These are phyloP conservation scores for Cryptococcus sp. DNA, from an alignment of 1,284 basidiomycete species.

Conservation along the genomic window DNA sequence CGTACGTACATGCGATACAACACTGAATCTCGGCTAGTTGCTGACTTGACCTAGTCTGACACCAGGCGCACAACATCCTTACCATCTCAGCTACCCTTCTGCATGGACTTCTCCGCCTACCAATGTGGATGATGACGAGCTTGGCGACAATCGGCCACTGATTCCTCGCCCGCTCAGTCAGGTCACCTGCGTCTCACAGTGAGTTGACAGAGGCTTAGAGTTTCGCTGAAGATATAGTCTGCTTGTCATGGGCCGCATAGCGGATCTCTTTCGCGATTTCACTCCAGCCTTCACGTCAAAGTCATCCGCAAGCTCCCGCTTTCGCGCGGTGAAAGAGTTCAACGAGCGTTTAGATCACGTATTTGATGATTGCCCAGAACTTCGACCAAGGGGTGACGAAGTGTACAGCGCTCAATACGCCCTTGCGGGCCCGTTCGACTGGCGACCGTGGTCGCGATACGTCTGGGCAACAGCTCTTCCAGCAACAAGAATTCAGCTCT, in stretches of 20 bases:
- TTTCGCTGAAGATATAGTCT: conserved; percentile 5
- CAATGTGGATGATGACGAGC: conserved; percentile 14
- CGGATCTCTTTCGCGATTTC: conserved; percentile 14
- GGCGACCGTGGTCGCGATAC: conserved; percentile 11
- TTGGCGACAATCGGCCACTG: conserved; percentile 7
- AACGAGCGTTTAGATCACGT: conserved; percentile 8
- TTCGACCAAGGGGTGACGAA: conserved; percentile 9
- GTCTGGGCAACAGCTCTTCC: conserved; percentile 8
- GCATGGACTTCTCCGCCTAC: conserved; percentile 16
- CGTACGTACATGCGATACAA: neutral
- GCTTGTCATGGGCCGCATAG: conserved; percentile 11
- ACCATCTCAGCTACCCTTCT: conserved; percentile 13
- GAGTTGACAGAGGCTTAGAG: neutral
- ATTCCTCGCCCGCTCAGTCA: conserved; percentile 7
- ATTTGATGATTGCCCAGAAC: conserved; percentile 7
- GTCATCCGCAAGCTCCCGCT: conserved; percentile 5
- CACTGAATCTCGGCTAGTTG: neutral
- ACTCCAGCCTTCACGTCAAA: conserved; percentile 9
- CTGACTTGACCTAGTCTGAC: conserved; percentile 4
- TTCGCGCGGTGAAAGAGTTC: conserved; percentile 7
- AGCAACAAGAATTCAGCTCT: conserved; percentile 4
- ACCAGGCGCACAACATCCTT: conserved; percentile 15
- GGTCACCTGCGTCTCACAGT: conserved; percentile 17
- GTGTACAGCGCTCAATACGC: conserved; percentile 3
- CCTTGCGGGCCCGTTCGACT: conserved; percentile 5